Base-by-base conservation (phyloP, 2,329 filamentous ascomycete species). In the Arachnopeziza araneosa region DNA sequence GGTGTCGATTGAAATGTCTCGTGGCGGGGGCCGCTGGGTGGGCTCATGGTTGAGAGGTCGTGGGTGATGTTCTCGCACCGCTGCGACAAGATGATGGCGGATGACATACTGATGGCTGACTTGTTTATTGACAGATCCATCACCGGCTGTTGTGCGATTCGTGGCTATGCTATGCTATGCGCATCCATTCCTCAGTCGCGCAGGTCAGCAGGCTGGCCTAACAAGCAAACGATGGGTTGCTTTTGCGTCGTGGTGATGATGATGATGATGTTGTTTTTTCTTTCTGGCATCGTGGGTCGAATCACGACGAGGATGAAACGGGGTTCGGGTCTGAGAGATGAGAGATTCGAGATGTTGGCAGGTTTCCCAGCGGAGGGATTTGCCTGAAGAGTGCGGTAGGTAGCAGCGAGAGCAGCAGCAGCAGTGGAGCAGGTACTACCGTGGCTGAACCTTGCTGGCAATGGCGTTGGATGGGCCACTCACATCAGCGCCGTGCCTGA, bases 381-480 rank as follows among this genome's bases (percentile, higher is more conserved):
- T 44, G 36, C 36, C 36, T 44, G 36, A 44, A 44, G 12, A 17
- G 3, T 3, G 12, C 17, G 30, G 30, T 7, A 32, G 30, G 30
- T 7, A 32, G 30, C n/a, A n/a, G n/a, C n/a, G n/a, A n/a, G n/a
- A n/a, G n/a, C n/a, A n/a, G n/a, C 26, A 30, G 26, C 26, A 30
- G 23, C 8, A 9, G 5, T 6, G 7, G 14, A 24, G 23, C 23
- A 52, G 5, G 23, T 3, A 7, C 52, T 54, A 24, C 9, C 23
- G 19, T 54, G 23, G 23, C 19, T n/a, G 22, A 24, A 10, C 22
- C 19, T 9, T 24, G 23, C 24, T 26, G 19, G 8, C 5, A 8
- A n/a, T n/a, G 36, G 50, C 23, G 54, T 21, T 49, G 6, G 36
- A 14, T 56, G 55, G n/a, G 12, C 65, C 64, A 66, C 57, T 69